phyloP scores from a whole-genome alignment of 202 grass and related monocot genomes.

The Zizania palustris region DNA sequence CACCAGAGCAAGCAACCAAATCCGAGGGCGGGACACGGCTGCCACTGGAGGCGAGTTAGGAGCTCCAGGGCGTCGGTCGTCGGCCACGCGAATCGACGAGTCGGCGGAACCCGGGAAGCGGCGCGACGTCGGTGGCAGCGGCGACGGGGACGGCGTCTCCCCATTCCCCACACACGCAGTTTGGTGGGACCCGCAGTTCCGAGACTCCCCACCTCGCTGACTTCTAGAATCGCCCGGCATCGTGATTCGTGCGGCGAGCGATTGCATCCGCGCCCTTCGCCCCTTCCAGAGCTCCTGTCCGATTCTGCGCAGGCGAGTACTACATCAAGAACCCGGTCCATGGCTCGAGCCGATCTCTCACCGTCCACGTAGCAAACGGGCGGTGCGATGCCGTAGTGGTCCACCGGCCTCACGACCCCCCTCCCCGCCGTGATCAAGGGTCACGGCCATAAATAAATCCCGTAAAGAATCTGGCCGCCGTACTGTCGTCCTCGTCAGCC shows the following conservation, averaged over 20 bases:
- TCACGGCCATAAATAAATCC: constrained; percentile 35
- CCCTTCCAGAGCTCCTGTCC: background rate
- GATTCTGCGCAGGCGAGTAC: background rate
- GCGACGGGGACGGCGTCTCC: background rate
- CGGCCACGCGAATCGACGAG: no score
- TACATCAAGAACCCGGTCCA: background rate
- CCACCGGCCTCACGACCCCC: background rate
- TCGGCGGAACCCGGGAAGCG: no score
- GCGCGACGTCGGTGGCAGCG: no score
- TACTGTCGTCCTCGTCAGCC: constrained; percentile 16
- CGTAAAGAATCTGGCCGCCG: background rate
- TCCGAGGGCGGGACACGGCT: no score
- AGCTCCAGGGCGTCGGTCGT: no score
- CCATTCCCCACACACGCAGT: background rate
- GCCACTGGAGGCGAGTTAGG: no score
- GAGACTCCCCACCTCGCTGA: background rate
- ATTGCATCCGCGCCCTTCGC: background rate
- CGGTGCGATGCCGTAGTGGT: constrained; percentile 16
- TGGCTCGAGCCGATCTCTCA: accelerated
- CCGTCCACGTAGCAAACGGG: background rate
- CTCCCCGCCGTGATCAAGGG: constrained; percentile 16
- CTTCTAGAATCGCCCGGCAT: background rate
- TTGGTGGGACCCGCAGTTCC: background rate
- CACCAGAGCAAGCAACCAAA: no score
- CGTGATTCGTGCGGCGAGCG: background rate